Evolutionary conservation across 208 protist species (phyloP), one percentile per base, ranked within the genome.

Genomic region (Leishmania arabica): DNA sequence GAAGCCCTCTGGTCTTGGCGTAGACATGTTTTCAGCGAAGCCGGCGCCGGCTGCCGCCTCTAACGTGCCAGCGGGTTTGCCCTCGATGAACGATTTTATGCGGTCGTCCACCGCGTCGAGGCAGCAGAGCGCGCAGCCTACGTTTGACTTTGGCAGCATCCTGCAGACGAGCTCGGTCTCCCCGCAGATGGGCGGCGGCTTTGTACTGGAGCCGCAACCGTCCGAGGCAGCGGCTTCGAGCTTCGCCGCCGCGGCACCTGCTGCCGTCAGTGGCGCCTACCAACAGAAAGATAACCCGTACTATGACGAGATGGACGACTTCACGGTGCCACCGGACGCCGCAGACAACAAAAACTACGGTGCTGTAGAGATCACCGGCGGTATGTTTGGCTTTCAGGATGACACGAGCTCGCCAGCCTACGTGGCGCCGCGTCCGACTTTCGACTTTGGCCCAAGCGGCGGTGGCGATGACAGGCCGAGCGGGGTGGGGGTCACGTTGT

Each of bases 241-340:
- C 40, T 62, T 70, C 13, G 49, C 84, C 4, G 79, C 78, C 40
- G 65, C 80, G 58, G 65, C 80, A 11, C 53, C 76, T 19, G 71
- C 80, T 34, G 77, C 69, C 45, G 77, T 81, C 17, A 56, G 53
- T 4, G 45, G 34, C 1, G 64, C 82, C 42, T 82, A 86, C 78
- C 83, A 86, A 72, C 86, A 83, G 56, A 85, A 75, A 19, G 83
- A 91, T 51, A 86, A 94, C 78, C 91, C 91, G 15, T 94, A 90
- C 86, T 94, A 94, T 84, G 91, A 94, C 47, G 89, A 92, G 68
- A 94, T 94, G 77, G 89, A 94, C 70, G 89, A 94, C 83, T 94
- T 91, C 81, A 94, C 88, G 3, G 83, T 91, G 24, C 51, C 73
- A 17, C 47, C 83, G 9, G 82, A 80, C 11, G 49, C 31, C 24